A percentile compares a stretch with the other conserved stretches of the same genome.
Evolutionary conservation across 352 stramenopile species (phyloP).

Genomic region (Phytophthora nicotianae): DNA sequence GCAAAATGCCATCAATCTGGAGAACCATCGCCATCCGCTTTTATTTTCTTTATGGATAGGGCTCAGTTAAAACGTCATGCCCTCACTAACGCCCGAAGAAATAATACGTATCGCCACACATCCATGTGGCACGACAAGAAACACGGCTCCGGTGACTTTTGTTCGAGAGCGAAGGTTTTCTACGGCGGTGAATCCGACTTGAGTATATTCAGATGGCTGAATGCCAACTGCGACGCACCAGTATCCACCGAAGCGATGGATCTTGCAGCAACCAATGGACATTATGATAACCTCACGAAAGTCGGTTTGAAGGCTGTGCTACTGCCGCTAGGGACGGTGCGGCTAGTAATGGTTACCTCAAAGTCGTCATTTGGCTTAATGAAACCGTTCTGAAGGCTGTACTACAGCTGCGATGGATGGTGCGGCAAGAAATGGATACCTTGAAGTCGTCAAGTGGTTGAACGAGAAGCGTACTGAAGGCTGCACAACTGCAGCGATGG

Average conservation of each 20-base stretch:
- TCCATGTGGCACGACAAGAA: constrained; percentile 17
- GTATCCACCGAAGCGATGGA: constrained; percentile 9
- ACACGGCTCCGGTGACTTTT: constrained; percentile 11
- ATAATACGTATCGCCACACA: constrained; percentile 5
- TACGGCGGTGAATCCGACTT: background rate
- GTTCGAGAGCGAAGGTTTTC: constrained; percentile 13
- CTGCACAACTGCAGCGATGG: constrained; percentile 23
- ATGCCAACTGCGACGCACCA: constrained; percentile 16
- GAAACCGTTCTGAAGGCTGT: constrained; percentile 18
- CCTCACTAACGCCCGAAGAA: constrained; percentile 2
- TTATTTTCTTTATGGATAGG: background rate
- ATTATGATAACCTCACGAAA: background rate
- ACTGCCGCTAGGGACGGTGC: constrained; percentile 21
- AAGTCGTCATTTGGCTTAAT: constrained; percentile 17
- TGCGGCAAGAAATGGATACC: background rate
- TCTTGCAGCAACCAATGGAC: background rate
- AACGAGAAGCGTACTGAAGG: constrained; percentile 13
- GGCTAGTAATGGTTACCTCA: background rate
- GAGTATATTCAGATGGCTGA: constrained; percentile 7
- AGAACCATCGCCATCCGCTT: background rate
- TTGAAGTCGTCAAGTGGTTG: constrained; percentile 14
- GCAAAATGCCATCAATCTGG: background rate
- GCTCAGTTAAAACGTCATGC: constrained; percentile 1
- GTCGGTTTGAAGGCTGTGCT: background rate
- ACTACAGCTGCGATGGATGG: constrained; percentile 10